Base-by-base conservation (phyloP, 2,329 filamentous ascomycete genomes). In the Colletotrichum aenigma region DNA sequence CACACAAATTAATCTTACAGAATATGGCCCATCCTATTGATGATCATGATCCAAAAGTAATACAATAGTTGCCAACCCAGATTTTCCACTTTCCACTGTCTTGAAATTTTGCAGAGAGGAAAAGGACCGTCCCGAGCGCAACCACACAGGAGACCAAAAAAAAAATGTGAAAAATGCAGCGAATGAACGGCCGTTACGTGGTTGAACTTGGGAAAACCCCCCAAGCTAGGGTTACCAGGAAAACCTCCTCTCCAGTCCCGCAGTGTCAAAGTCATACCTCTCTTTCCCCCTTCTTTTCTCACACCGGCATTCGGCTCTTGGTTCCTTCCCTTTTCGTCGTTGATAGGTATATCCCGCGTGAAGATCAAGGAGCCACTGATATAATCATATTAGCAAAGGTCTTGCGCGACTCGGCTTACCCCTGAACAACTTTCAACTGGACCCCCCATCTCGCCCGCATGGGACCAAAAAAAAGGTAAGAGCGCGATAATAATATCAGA, bases 131-230 rank as follows among this genome's bases (percentile, higher is more conserved):
- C 65, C 32, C 43, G 24, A 73, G 43, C 48, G n/a, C 26, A 34
- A 68, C 38, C 55, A 75, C 38, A 30, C 30, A 58, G 66, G 60
- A 64, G 30, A 24, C 56, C 30, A 64, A 62, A 62, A 15, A 68
- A 32, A 6, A 52, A 58, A 28, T n/a, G 32, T 74, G 58, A 52
- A 66, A 56, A 70, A 66, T 60, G 10, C 60, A 76, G 32, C 71
- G 74, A 76, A 76, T 76, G 71, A 74, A 66, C 65, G 36, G 74
- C 71, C 71, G 60, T 76, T 75, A 70, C 70, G 74, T 76, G 74
- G 74, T 74, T 75, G 62, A 76, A 75, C 65, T 76, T 60, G 74
- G 64, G 30, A 67, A 70, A 64, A 60, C 6, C 16, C 66, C 64
- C 64, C 52, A 62, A 70, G 71, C 58, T 60, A 64, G 67, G 67